These are phyloP conservation scores for Pilaira anomala DNA, from an alignment of 192 early-diverging fungal genomes.

Conservation along the genomic window DNA sequence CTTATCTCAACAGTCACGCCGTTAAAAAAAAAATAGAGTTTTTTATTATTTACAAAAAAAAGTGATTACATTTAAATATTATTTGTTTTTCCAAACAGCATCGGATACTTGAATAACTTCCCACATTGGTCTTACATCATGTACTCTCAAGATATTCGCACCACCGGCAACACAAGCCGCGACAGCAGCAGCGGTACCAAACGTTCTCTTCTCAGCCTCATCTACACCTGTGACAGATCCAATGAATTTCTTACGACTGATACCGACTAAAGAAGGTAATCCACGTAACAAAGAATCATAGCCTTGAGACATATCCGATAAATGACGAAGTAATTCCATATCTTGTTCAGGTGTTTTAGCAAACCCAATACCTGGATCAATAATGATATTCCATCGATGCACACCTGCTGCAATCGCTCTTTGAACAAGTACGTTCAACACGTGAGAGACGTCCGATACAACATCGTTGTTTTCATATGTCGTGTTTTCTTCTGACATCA, in stretches of 20 bases:
- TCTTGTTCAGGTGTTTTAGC: conserved; percentile 88
- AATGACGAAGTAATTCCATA: conserved; percentile 76
- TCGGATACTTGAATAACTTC: conserved; percentile 88
- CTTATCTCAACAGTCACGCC: too few species aligned
- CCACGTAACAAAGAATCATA: conserved; percentile 50
- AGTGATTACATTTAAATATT: background rate
- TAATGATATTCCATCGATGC: conserved; percentile 92
- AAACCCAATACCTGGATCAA: conserved; percentile 98
- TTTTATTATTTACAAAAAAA: too few species aligned
- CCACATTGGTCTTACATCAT: conserved; percentile 92
- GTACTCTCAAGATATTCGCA: conserved; percentile 83
- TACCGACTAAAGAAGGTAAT: conserved; percentile 89
- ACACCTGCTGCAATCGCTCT: conserved; percentile 78
- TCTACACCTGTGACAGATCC: conserved; percentile 64
- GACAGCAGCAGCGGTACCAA: conserved; percentile 89
- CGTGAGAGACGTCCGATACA: conserved; percentile 63
- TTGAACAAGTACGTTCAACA: conserved; percentile 65
- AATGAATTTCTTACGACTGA: conserved; percentile 91
- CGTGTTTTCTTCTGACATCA: conserved; percentile 76
- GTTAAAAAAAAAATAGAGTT: too few species aligned
- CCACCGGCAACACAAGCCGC: conserved; percentile 78
- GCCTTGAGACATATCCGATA: conserved; percentile 56
- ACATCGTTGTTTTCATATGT: conserved; percentile 68
- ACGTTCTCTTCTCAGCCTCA: conserved; percentile 70
- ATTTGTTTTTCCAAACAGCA: conserved; percentile 43